Base-by-base conservation (phyloP, 805 yeast species). In the Sugiyamaella chiloensis region DNA sequence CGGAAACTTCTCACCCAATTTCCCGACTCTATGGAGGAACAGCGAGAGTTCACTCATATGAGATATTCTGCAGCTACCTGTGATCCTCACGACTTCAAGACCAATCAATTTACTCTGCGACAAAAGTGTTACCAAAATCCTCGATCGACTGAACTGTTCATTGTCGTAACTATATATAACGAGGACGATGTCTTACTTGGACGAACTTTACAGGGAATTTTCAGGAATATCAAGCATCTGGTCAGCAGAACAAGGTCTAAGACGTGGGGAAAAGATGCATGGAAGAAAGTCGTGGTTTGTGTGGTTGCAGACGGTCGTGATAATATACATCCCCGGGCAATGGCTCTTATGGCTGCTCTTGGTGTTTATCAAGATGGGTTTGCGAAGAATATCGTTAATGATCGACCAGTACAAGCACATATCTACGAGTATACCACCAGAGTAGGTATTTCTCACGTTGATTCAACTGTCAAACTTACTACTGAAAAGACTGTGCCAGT, bases 331-430 rank as follows among this genome's bases (percentile, higher is more conserved):
- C 85, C 85, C 40, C 74, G 90, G 42, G 78, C 96, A 0, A 78
- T 82, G 60, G 89, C 90, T 6, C 71, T 91, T 24, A 71, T 91
- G 63, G 85, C 93, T 11, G 86, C 96, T 1, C 64, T 91, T 46
- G 99, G 99, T 20, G 85, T 85, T 34, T 91, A 83, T 64, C 99
- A 93, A 67, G 97, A 89, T 52, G 97, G 97, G 0, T 88, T 89
- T 67, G 97, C 98, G 40, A 89, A 89, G 63, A 86, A 87, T 60
- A 85, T 81, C 61, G 88, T 93, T 58, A 88, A 89, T 62, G 91
- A 84, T 48, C 76, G 80, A 48, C 76, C 80, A 24, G 97, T 91
- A 11, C 79, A 79, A 31, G 83, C 95, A 39, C 99, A 91, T 66
- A 77, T 91, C 32, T 91, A 89, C 65, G 99, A 91, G 64, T 93